A percentile compares a stretch with the other conserved stretches of the same genome.
phyloP scores from a whole-genome alignment of 1,139 yeast species.

The Yamadazyma jaroonii region DNA sequence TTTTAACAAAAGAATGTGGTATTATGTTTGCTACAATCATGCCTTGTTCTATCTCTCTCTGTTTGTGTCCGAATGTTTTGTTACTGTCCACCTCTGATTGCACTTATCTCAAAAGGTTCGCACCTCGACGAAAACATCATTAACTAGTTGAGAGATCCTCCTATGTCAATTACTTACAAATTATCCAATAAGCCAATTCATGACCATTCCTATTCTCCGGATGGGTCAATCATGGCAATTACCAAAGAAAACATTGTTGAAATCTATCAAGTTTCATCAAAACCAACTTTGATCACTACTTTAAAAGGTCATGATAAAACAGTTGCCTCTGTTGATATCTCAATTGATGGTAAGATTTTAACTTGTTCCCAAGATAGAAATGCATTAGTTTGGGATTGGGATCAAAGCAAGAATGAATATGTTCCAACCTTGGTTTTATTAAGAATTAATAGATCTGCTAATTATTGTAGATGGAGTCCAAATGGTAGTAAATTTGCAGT shows the following conservation, averaged over 20 bases:
- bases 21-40: no score
- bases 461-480: slow-evolving; percentile 92
- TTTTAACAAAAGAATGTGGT: no score
- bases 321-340: slow-evolving; percentile 91
- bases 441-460: slow-evolving; percentile 93
- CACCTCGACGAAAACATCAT: no score
- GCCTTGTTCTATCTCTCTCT: no score
- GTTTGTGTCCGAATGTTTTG: no score
- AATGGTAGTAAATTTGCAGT: slow-evolving; percentile 93
- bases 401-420: slow-evolving; percentile 43
- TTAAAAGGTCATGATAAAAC: slow-evolving; percentile 89
- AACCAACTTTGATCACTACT: slow-evolving; percentile 55
- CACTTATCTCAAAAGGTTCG: no score
- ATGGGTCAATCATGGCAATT: slow-evolving; percentile 67
- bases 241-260: slow-evolving; percentile 78
- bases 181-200: slow-evolving; percentile 85
- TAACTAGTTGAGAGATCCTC: slow-evolving; percentile 9
- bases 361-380: slow-evolving; percentile 98
- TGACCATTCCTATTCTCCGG: slow-evolving; percentile 84
- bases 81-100: no score
- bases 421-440: slow-evolving; percentile 91
- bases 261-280: slow-evolving; percentile 54
- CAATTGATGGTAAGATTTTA: slow-evolving; percentile 73
- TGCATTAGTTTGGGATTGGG: slow-evolving; percentile 92
- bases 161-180: slow-evolving; percentile 43